A percentile compares a stretch with the other conserved stretches of the same genome.
phyloP scores from a whole-genome alignment of 768 basidiomycete species.

The Mycena albidolilacea region DNA sequence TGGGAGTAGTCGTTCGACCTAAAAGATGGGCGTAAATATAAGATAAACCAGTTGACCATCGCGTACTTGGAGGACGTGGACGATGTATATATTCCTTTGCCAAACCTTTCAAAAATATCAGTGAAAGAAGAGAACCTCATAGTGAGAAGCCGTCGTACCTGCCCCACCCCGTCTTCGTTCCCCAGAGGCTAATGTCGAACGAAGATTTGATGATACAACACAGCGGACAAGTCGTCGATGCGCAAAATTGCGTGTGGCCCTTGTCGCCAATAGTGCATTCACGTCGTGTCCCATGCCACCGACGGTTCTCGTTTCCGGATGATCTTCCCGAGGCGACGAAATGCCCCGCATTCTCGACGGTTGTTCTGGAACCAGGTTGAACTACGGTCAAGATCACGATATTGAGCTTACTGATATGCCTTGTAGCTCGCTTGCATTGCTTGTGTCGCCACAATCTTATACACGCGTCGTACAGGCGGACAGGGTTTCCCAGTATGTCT shows the following conservation, averaged over 20 bases:
- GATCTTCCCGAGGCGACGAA: slow-evolving; percentile 69
- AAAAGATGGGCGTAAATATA: neutral
- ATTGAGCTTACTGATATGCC: slow-evolving; percentile 66
- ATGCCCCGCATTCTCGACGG: slow-evolving; percentile 73
- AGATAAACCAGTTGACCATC: neutral
- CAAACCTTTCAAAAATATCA: slow-evolving; percentile 61
- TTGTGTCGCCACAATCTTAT: slow-evolving; percentile 72
- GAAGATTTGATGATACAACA: slow-evolving; percentile 77
- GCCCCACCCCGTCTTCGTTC: slow-evolving; percentile 83
- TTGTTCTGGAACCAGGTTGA: slow-evolving; percentile 53
- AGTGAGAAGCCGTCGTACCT: slow-evolving; percentile 55
- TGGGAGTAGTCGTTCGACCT: slow-evolving; percentile 81
- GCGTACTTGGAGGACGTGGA: slow-evolving; percentile 83
- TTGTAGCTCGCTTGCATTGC: slow-evolving; percentile 69
- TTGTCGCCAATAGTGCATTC: slow-evolving; percentile 77
- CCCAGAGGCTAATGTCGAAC: slow-evolving; percentile 73
- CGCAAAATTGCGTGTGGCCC: slow-evolving; percentile 69
- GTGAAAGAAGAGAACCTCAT: neutral
- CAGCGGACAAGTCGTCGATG: slow-evolving; percentile 70
- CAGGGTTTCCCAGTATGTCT: slow-evolving; percentile 69
- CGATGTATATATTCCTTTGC: slow-evolving; percentile 80
- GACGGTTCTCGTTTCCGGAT: slow-evolving; percentile 79
- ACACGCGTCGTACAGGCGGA: slow-evolving; percentile 72
- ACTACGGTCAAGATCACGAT: neutral
- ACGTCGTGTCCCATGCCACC: slow-evolving; percentile 82